Evolutionary conservation across 495 filamentous ascomycete genomes (phyloP), one percentile per base, ranked within the genome.

Genomic region (Neohortaea acidophila): DNA sequence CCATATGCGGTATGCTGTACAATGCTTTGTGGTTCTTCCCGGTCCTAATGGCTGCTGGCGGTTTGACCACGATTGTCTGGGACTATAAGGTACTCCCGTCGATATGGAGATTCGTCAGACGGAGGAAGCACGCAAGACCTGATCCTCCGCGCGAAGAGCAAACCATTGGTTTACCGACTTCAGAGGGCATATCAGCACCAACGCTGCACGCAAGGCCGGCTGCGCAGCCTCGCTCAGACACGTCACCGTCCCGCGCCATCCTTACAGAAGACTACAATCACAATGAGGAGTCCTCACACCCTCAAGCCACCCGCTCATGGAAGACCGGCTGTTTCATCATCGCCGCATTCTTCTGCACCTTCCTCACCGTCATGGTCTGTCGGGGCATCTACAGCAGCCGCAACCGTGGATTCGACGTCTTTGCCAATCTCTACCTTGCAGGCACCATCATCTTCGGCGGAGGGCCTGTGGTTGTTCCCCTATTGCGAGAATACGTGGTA

Each of bases 371-470:
- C 38, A 68, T 83, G 45, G 61, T 72, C 21, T 46, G 74, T 3
- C 65, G 78, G 34, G 64, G 67, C 36, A 51, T 59, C 17, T 51
- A 77, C 14, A 41, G 50, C 13, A 33, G 43, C 7, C 53, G 54
- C 0, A 60, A 76, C 0, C 59, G 75, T 0, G 53, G 64, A 11
- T 25, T 47, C 25, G 59, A 65, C 28, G 67, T 89, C 34, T 87
- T 87, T 56, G 65, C 78, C 5, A 85, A 81, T 55, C 73, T 91
- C 59, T 87, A 79, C 54, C 73, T 87, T 5, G 81, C 83, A 2
- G 82, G 83, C n/a, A 91, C 83, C 2, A 77, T 91, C 41, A 86
- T 87, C 51, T 85, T 91, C 49, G 83, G 82, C 37, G 83, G 83
- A 21, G 82, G 83, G 3, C 83, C 83, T 0, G 83, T 87, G 15